A percentile compares a stretch with the other conserved stretches of the same genome.
Conservation (phyloP, 1,139 yeast genomes). For the Saccharomycopsis phalli region DNA sequence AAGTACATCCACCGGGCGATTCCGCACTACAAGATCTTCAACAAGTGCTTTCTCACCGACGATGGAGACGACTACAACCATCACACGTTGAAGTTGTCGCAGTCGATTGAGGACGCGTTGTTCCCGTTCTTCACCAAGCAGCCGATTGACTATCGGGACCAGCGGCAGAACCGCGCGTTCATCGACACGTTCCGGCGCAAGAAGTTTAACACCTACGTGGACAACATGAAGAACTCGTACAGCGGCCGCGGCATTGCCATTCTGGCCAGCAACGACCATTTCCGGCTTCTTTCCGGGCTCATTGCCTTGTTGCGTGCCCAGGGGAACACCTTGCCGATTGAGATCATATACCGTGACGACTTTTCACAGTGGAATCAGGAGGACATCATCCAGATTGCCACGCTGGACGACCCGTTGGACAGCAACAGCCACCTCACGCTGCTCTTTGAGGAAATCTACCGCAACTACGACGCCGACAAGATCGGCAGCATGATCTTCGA, state of each 20-base stretch:
- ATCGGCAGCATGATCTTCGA: conserved; percentile 13
- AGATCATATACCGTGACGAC: conserved; percentile 20
- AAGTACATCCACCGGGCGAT: conserved; percentile 11
- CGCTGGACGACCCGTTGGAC: conserved; percentile 17
- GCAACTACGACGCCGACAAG: conserved; percentile 22
- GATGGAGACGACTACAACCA: conserved; percentile 11
- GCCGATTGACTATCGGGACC: conserved; percentile 17
- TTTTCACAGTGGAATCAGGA: conserved; percentile 18
- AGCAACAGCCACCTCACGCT: conserved; percentile 10
- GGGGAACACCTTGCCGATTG: conserved; percentile 21
- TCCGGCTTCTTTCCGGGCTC: conserved; percentile 20
- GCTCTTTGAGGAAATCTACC: conserved; percentile 15
- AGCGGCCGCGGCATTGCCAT: conserved; percentile 42
- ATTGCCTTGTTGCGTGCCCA: conserved; percentile 19
- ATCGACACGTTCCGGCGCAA: conserved; percentile 10
- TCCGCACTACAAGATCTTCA: conserved; percentile 19
- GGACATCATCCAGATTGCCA: conserved; percentile 19
- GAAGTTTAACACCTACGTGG: conserved; percentile 18
- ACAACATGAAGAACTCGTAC: conserved; percentile 25
- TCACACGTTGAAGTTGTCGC: conserved; percentile 12
- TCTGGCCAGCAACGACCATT: conserved; percentile 34
- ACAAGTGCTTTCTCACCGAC: conserved; percentile 16
- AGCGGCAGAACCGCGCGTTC: conserved; percentile 14
- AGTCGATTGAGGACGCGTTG: conserved; percentile 11
- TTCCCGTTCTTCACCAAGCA: conserved; percentile 18